Base-by-base conservation (phyloP, 225 moss, liverwort and hornwort genomes). In the Ulota crispa region DNA sequence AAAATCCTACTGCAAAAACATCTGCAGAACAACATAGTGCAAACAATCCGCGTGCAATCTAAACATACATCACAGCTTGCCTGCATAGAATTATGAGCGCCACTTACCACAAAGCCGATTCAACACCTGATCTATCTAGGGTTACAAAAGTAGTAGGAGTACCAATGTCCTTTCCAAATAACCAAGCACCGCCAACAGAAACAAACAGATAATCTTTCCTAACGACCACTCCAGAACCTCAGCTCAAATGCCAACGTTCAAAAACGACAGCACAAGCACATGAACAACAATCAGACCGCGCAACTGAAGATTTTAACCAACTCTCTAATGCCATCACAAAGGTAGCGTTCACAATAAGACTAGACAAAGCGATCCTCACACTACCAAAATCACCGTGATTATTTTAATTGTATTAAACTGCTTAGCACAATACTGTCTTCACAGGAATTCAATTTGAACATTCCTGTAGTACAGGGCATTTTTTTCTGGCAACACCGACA, bases 51-150 rank as follows among this genome's bases (percentile, higher is more conserved):
- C 19, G 9, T 42, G 71, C 32, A 56, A 12, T 43, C 26, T 21
- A 20, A 72, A 11, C 57, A 59, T 4, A 53, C 26, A 37, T 15
- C 47, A 78, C 23, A n/a, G 7, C n/a, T 47, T 28, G 24, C 34
- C 16, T 43, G n/a, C 41, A 53, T 60, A 39, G 2, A 76, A 64
- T n/a, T 34, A 45, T 14, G 20, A 42, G 42, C 59, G 65, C 34
- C 4, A 60, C 10, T 8, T 11, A 54, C 8, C 60, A 7, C 72
- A 66, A 45, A 75, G 1, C 55, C 27, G 21, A 54, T 60, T 31
- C 68, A 32, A 73, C 73, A 78, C 57, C 3, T 1, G 53, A 52
- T 80, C 80, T 32, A 72, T 31, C 24, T 72, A 72, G 72, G 61
- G 56, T 68, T 80, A 11, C 72, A 56, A 24, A 80, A 69, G 24